Base-by-base conservation (phyloP, 495 filamentous ascomycete species). In the Parmelia sp. region DNA sequence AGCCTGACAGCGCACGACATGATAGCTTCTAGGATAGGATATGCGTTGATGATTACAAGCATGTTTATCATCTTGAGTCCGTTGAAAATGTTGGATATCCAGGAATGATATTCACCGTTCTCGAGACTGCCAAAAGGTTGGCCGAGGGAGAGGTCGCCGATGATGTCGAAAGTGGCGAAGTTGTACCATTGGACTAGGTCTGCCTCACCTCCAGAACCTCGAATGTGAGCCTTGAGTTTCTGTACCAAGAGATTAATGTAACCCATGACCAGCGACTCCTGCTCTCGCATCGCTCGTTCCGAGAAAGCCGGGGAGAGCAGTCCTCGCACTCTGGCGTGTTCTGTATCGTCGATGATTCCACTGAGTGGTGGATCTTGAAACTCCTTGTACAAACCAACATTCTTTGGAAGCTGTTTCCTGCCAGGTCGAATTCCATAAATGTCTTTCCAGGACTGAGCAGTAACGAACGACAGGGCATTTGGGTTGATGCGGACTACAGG, bases 401-500 rank as follows among this genome's bases (percentile, higher is more conserved):
- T 73, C 55, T 79, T 80, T 31, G 68, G 53, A 53, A 79, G 72
- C 25, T 75, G 63, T 29, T 68, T 71, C 29, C 65, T 58, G 15
- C 73, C 73, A 17, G 68, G 63, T 12, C 69, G 73, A 66, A 74
- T 71, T 17, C 80, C 81, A 64, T 87, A 84, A 57, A 89, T 85
- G 63, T 86, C 83, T 33, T 79, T 78, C 75, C 79, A 84, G 6
- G 85, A 83, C 21, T 73, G 74, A 3, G 79, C 73, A 3, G 79
- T 75, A 62, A 73, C 79, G 73, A 84, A 88, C 5, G 79, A 80
- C 1, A 90, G 69, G 51, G 83, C 77, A 44, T 80, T 73, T 1
- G 86, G 86, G 0, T 76, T 72, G 14, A 87, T 70, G 4, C 87
- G 83, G 0, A 90, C 75, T 15, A 84, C 76, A 25, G 66, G 67